phyloP scores from a whole-genome alignment of 1,284 basidiomycete species.

The Cryptococcus sp. region DNA sequence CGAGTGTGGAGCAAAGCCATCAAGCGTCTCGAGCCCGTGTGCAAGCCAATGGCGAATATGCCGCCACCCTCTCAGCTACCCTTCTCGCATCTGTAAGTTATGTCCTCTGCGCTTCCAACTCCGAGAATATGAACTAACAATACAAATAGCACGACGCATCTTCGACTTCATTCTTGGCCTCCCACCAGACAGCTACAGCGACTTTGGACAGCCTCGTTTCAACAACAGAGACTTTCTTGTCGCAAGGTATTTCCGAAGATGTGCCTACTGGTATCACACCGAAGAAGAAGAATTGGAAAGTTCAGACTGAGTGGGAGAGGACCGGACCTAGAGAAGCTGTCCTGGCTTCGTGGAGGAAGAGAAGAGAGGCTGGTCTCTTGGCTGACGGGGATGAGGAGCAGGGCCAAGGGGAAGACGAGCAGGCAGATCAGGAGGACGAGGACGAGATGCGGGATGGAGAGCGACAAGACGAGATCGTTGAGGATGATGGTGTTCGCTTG shows the following conservation, averaged over 20 bases:
- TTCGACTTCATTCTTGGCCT: slow-evolving; percentile 18
- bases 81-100: slow-evolving; percentile 33
- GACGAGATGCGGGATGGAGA: neutral
- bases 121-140: neutral
- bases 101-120: neutral
- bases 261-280: slow-evolving; percentile 55
- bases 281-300: slow-evolving; percentile 48
- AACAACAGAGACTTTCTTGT: slow-evolving; percentile 41
- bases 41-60: slow-evolving; percentile 15
- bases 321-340: slow-evolving; percentile 46
- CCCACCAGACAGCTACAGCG: slow-evolving; percentile 21
- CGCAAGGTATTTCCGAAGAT: slow-evolving; percentile 49
- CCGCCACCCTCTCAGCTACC: slow-evolving; percentile 19
- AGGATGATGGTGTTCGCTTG: no score
- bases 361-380: no score
- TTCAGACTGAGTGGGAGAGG: slow-evolving; percentile 46
- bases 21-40: slow-evolving; percentile 17
- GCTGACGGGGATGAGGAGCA: neutral
- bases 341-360: slow-evolving; percentile 25
- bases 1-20: slow-evolving; percentile 15
- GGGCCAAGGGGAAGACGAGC: neutral
- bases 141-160: slow-evolving; percentile 3
- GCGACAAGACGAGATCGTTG: no score
- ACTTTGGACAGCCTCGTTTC: slow-evolving; percentile 32
- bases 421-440: neutral